Evolutionary conservation across 2,329 filamentous ascomycete genomes (phyloP), one percentile per base, ranked within the genome.

Genomic region (Sclerotinia subarctica): DNA sequence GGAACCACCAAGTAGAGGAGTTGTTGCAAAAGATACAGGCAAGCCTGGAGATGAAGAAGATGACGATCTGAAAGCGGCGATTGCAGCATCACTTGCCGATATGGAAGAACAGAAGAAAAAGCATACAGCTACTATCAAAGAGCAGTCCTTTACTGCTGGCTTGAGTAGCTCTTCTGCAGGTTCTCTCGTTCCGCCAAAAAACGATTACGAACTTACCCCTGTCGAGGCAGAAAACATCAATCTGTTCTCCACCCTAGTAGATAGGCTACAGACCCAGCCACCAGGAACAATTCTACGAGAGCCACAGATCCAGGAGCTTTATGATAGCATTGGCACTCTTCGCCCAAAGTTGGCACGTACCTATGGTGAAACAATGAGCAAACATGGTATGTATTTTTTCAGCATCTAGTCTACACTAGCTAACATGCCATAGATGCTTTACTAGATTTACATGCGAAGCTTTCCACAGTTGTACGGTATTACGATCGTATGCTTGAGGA

Each of bases 331-430:
- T 74, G 93, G 94, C n/a, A 86, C 93, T 21, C 82, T 99, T 71
- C 87, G 95, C 62, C 95, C 95, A 1, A 99, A 99, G 79, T 83
- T 99, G 67, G 95, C 95, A 5, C 87, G 95, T 68, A 97, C 94
- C 0, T 97, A 98, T 77, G 95, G 95, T 67, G 95, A 99, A 81
- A 97, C 95, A 0, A 98, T 99, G 95, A 98, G 95, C 86, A 99
- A 99, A 80, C 95, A 98, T 79, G 94, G 92, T 92, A 82, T 77
- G 87, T 80, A 8, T 29, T 13, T 35, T 26, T 38, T 15, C 15
- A 4, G 15, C 7, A 51, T 35, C 54, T 47, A 24, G 52, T 10
- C 35, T 42, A n/a, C 26, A n/a, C 47, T 47, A 35, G 24, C 47
- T 66, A 64, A 64, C 24, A 38, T 80, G 85, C 10, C 8, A 29